phyloP scores from a whole-genome alignment of 2,329 filamentous ascomycete species.

The Emergomyces orientalis region DNA sequence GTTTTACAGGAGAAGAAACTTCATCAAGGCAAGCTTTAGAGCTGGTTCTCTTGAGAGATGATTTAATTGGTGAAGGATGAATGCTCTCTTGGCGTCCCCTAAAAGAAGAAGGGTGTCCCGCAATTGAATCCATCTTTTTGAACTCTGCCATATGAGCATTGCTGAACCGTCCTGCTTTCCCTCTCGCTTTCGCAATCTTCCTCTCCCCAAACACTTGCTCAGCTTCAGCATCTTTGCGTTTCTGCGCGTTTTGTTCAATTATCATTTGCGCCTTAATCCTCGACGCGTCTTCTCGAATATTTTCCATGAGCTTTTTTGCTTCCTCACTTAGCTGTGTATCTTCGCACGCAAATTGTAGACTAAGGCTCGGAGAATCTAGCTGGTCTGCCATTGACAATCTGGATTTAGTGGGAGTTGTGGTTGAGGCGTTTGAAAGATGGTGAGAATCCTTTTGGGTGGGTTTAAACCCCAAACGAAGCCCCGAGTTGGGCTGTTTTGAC shows the following conservation, averaged over 20 bases:
- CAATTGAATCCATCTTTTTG: slow-evolving; percentile 97
- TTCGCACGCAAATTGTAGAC: slow-evolving; percentile 38
- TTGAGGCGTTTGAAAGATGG: slow-evolving; percentile 14
- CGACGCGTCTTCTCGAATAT: slow-evolving; percentile 61
- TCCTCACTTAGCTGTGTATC: slow-evolving; percentile 39
- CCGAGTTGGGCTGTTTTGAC: slow-evolving; percentile 67
- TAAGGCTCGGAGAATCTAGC: slow-evolving; percentile 37
- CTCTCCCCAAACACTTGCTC: slow-evolving; percentile 44
- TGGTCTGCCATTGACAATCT: slow-evolving; percentile 27
- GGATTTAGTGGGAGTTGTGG: slow-evolving; percentile 37
- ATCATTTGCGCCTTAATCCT: slow-evolving; percentile 61
- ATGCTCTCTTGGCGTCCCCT: slow-evolving; percentile 40
- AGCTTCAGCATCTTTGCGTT: slow-evolving; percentile 36
- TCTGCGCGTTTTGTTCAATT: slow-evolving; percentile 51
- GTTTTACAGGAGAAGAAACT: slow-evolving; percentile 27
- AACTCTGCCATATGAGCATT: slow-evolving; percentile 80
- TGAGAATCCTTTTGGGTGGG: slow-evolving; percentile 50
- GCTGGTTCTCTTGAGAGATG: slow-evolving; percentile 43
- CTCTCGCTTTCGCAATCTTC: slow-evolving; percentile 70
- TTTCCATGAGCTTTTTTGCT: slow-evolving; percentile 52
- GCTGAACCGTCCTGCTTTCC: slow-evolving; percentile 70
- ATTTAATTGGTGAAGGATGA: slow-evolving; percentile 29
- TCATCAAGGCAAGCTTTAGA: slow-evolving; percentile 60
- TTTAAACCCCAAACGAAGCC: slow-evolving; percentile 70
- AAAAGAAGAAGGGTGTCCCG: slow-evolving; percentile 70